These are phyloP conservation scores for Colletotrichum viniferum DNA, from an alignment of 2,329 filamentous ascomycete genomes.

Conservation along the genomic window DNA sequence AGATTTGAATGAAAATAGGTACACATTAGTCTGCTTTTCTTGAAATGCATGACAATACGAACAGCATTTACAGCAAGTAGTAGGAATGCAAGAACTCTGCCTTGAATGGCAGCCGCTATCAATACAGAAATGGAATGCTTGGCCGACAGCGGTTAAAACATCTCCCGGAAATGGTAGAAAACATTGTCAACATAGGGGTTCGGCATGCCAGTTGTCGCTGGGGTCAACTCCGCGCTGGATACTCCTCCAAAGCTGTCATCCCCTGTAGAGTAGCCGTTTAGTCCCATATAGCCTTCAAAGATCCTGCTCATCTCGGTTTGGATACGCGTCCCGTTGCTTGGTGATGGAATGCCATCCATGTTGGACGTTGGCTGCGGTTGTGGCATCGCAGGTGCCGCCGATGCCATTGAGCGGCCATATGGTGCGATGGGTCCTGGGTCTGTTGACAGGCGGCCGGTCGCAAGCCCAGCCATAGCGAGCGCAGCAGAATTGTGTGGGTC, in stretches of 20 bases:
- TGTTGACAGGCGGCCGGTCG: slow-evolving; percentile 39
- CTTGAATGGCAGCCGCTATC: background rate
- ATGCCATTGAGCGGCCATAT: slow-evolving; percentile 32
- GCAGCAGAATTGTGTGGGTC: slow-evolving; percentile 58
- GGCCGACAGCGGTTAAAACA: slow-evolving; percentile 32
- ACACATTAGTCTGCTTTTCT: background rate
- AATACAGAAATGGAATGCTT: background rate
- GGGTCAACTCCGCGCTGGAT: slow-evolving; percentile 24
- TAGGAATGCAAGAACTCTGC: background rate
- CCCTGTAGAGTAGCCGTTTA: slow-evolving; percentile 35
- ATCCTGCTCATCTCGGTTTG: slow-evolving; percentile 59
- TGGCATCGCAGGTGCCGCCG: slow-evolving; percentile 23
- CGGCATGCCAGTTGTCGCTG: slow-evolving; percentile 23
- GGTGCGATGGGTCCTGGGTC: slow-evolving; percentile 21
- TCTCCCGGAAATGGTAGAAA: slow-evolving; percentile 40
- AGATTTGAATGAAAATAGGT: background rate
- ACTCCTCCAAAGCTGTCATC: slow-evolving; percentile 28
- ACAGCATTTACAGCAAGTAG: background rate
- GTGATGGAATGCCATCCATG: slow-evolving; percentile 5
- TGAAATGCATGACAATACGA: background rate
- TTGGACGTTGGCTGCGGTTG: slow-evolving; percentile 11
- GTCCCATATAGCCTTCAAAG: slow-evolving; percentile 42
- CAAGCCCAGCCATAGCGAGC: slow-evolving; percentile 60
- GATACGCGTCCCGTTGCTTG: slow-evolving; percentile 51
- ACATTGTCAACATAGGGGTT: slow-evolving; percentile 30